Evolutionary conservation across 176 grass and related monocot species (phyloP), one percentile per base, ranked within the genome.

Genomic region (Pontederia paniculata): DNA sequence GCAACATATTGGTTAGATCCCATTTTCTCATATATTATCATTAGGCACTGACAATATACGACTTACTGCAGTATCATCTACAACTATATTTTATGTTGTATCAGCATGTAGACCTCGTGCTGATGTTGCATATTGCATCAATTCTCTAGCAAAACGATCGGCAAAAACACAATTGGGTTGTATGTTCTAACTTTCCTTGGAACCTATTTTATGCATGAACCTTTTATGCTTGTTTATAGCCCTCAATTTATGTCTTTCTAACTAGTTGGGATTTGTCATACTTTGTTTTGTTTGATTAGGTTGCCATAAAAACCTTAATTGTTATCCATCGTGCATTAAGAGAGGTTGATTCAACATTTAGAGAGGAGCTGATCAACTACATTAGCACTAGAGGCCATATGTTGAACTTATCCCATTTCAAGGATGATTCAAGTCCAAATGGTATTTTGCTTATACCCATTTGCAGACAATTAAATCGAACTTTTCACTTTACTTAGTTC

Each of bases 391-490:
- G 67, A 57, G 41, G 67, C 42, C 19, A 6, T 47, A 69, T 69
- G 67, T 43, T 69, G 53, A 69, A 69, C 57, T 56, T 69, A 25
- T 69, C 67, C 13, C 67, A 69, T 57, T 69, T 69, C 67, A 69
- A 47, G 21, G 67, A 69, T 69, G 67, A 57, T 57, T 69, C 67
- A 44, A 69, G 53, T 48, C 53, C 67, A 48, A 48, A 12, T 46
- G 67, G 67, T 69, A 69, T 21, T 49, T 21, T 11, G 16, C 15
- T 45, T 63, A 16, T 63, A 3, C 42, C 16, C 44, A 25, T 2
- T 44, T 63, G 10, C 18, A 15, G 0, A n/a, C 46, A 46, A 10
- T 9, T 63, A 15, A 25, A 23, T 44, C 48, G 48, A 19, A 16
- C 44, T n/a, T 8, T 49, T 21, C 14, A 6, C 41, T 41, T 7